A percentile compares a stretch with the other conserved stretches of the same genome.
Conservation (phyloP, 139 green algal species). For the Desmodesmus armatus region DNA sequence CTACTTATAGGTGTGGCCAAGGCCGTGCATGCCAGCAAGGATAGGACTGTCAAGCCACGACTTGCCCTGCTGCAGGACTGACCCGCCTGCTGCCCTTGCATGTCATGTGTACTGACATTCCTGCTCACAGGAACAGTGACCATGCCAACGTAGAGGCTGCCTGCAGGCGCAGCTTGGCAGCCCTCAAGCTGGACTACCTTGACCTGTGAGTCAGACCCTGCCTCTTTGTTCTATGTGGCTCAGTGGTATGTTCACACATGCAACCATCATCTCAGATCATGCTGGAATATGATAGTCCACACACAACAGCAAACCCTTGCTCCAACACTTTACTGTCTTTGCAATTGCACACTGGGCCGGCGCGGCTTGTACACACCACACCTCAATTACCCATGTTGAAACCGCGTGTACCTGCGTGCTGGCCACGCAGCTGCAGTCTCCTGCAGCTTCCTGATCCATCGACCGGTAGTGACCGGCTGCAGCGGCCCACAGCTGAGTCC, state of each 20-base stretch:
- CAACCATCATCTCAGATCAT: too few relatives aligned
- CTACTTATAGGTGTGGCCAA: too few relatives aligned
- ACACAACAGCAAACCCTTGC: too few relatives aligned
- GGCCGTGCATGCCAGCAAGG: too few relatives aligned
- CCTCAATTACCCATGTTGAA: neutral
- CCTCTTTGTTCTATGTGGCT: too few relatives aligned
- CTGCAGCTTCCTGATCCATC: too few relatives aligned
- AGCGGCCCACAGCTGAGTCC: slow-evolving; percentile 71
- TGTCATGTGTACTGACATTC: neutral
- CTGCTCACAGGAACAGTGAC: slow-evolving; percentile 15
- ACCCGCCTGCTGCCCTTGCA: neutral
- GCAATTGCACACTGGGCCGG: too few relatives aligned
- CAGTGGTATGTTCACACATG: neutral
- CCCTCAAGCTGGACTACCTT: slow-evolving; percentile 53
- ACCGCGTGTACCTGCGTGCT: neutral
- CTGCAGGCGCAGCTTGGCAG: slow-evolving; percentile 3
- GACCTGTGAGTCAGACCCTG: slow-evolving; percentile 93
- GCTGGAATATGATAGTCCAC: too few relatives aligned
- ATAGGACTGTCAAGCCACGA: too few relatives aligned
- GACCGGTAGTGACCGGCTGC: slow-evolving; percentile 68
- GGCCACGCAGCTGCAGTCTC: neutral
- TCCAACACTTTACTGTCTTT: too few relatives aligned
- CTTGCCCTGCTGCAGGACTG: neutral
- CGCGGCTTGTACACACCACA: too few relatives aligned
- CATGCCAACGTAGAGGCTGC: slow-evolving; percentile 21